Evolutionary conservation across 139 green algal genomes (phyloP), one percentile per base, ranked within the genome.

Genomic region (Chlorella ohadii): DNA sequence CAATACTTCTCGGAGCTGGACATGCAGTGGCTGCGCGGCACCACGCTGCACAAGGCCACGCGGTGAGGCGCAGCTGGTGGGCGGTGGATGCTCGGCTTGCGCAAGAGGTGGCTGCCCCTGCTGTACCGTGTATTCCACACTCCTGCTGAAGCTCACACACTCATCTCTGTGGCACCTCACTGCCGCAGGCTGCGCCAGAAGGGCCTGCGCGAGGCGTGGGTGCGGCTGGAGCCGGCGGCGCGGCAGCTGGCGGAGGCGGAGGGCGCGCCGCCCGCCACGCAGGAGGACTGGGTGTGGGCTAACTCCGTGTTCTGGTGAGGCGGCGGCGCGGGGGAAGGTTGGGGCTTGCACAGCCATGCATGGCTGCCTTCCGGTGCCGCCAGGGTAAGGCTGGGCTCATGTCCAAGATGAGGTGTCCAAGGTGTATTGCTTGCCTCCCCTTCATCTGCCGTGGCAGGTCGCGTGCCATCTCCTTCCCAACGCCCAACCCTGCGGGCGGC

Each of bases 231-330:
- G 74, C 89, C 89, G 15, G 56, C 84, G 6, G 82, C 66, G 23
- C 12, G 47, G 63, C 68, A 86, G 36, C 75, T 91, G 71, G 79
- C 89, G 17, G 27, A 17, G 28, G 72, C 77, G 74, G 70, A 41
- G 19, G 86, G 79, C 2, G 39, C 66, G 47, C 23, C 56, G 27
- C 33, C 72, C 0, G 85, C 92, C n/a, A 87, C 70, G 19, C 87
- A 92, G 72, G 84, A 91, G 5, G 92, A 98, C 84, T 94, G 93
- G 76, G 36, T 93, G 15, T 98, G 94, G 94, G 94, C 94, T 5
- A 78, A 89, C 84, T 87, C 86, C 16, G 57, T 89, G 1, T 93
- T 91, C 38, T 91, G 86, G 84, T 92, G 57, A 65, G 78, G 31
- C n/a, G n/a, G n/a, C n/a, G n/a, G n/a, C n/a, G n/a, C n/a, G n/a